Conservation (phyloP, 2,329 filamentous ascomycete genomes). For the Diaporthe capsici region DNA sequence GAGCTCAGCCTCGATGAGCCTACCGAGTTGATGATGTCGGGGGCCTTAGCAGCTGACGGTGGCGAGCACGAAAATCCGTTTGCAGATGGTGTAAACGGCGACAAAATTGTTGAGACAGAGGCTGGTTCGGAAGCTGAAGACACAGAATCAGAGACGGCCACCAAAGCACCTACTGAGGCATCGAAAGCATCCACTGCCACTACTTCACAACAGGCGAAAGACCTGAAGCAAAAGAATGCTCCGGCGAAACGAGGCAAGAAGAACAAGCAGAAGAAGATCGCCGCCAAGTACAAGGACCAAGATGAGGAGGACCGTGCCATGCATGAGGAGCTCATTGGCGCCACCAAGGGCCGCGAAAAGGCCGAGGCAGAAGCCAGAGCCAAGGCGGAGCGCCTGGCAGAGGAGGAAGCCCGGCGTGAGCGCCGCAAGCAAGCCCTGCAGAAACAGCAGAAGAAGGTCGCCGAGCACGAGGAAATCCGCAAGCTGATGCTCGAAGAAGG, state of each 20-base stretch:
- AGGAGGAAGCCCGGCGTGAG: slow-evolving; percentile 78
- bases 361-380: slow-evolving; percentile 77
- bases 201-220: slow-evolving; percentile 44
- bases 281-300: slow-evolving; percentile 91
- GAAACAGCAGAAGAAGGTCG: slow-evolving; percentile 80
- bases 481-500: slow-evolving; percentile 72
- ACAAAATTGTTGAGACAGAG: not conserved
- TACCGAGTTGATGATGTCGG: slow-evolving; percentile 39
- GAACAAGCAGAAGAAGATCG: slow-evolving; percentile 88
- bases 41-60: slow-evolving; percentile 33
- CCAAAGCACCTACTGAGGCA: slow-evolving; percentile 44
- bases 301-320: slow-evolving; percentile 92
- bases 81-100: not conserved
- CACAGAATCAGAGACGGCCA: slow-evolving; percentile 50
- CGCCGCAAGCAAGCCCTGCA: slow-evolving; percentile 86
- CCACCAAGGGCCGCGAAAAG: slow-evolving; percentile 75
- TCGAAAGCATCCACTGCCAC: slow-evolving; percentile 48
- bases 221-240: slow-evolving; percentile 59
- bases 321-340: slow-evolving; percentile 89
- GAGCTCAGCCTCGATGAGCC: slow-evolving; percentile 40
- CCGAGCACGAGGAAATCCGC: slow-evolving; percentile 81
- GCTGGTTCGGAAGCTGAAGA: slow-evolving; percentile 44
- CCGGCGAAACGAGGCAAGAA: slow-evolving; percentile 80
- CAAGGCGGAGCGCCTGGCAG: slow-evolving; percentile 79
- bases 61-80: slow-evolving; percentile 4